Evolutionary conservation across 2,329 filamentous ascomycete genomes (phyloP), one percentile per base, ranked within the genome.

Genomic region (Colletotrichum gloeosporioides): DNA sequence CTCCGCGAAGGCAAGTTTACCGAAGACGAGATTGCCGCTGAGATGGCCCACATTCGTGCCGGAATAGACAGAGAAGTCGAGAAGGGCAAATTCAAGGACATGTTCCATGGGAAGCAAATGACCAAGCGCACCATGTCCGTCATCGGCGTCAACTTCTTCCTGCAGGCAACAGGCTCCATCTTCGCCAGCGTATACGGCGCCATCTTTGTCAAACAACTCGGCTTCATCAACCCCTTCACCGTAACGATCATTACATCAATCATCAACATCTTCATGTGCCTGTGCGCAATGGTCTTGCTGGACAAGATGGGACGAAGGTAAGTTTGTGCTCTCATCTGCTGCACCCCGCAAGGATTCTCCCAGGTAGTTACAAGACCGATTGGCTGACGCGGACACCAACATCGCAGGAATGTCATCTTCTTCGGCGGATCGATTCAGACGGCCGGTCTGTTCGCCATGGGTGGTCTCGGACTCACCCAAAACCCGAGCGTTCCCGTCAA

Each of bases 21-120:
- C 12, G 78, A 81, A 8, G 78, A 79, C 2, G 69, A 83, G 49
- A 82, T 82, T 25, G 55, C 78, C 15, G 70, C 53, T 6, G 79
- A 83, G 32, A 69, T 82, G 53, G 62, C 18, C 29, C 59, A 57
- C 29, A 61, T 74, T 4, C 53, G 67, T 9, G 44, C 64, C 18
- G 76, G 82, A 13, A 79, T 84, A 55, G 82, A 84, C 75, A 77
- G 82, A n/a, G 82, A 80, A 7, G 79, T 80, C 12, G 82, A 83
- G n/a, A 83, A 82, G 34, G 83, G 83, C 57, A 83, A 82, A 76
- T 83, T 85, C 71, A 81, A 83, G 8, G 80, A 84, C 76, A 78
- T 80, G 62, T 80, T 79, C 68, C 67, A 32, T 7, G 80, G 79
- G 12, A 70, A 57, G 5, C 80, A 82, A 69, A 64, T 79, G 44